phyloP scores from a whole-genome alignment of 805 yeast species.

The Saturnispora ahearnii region DNA sequence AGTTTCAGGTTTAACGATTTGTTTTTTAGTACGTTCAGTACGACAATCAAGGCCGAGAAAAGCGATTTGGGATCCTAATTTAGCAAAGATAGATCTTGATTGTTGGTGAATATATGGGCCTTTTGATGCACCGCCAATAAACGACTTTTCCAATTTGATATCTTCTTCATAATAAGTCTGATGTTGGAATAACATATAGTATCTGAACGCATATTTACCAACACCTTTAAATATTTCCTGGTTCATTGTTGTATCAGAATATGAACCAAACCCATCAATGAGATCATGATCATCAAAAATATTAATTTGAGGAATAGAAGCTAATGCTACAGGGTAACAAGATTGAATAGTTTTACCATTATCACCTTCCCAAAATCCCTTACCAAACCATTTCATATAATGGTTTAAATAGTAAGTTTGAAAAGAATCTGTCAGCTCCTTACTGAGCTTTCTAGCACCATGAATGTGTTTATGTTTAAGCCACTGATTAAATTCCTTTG shows the following conservation, averaged over 20 bases:
- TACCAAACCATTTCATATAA: constrained; percentile 84
- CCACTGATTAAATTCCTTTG: constrained; percentile 55
- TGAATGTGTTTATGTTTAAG: constrained; percentile 40
- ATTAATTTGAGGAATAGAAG: constrained; percentile 78
- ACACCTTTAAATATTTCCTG: constrained; percentile 59
- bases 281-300: constrained; percentile 94
- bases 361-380: constrained; percentile 73
- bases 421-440: constrained; percentile 45
- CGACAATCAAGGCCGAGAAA: constrained; percentile 85
- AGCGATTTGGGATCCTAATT: constrained; percentile 66
- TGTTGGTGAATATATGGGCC: constrained; percentile 66
- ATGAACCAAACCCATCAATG: constrained; percentile 93
- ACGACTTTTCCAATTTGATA: constrained; percentile 38
- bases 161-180: constrained; percentile 46
- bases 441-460: constrained; percentile 33
- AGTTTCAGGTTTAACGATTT: constrained; percentile 45
- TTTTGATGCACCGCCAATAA: constrained; percentile 48
- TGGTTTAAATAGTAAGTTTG: constrained; percentile 60
- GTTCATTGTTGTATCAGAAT: constrained; percentile 64
- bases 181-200: constrained; percentile 88
- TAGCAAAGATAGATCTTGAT: constrained; percentile 60
- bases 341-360: constrained; percentile 58
- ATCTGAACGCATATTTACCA: constrained; percentile 74
- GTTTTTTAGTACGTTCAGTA: constrained; percentile 67
- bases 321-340: constrained; percentile 64